These are phyloP conservation scores for Mycogone perniciosa DNA, from an alignment of 2,329 filamentous ascomycete species.

Conservation along the genomic window DNA sequence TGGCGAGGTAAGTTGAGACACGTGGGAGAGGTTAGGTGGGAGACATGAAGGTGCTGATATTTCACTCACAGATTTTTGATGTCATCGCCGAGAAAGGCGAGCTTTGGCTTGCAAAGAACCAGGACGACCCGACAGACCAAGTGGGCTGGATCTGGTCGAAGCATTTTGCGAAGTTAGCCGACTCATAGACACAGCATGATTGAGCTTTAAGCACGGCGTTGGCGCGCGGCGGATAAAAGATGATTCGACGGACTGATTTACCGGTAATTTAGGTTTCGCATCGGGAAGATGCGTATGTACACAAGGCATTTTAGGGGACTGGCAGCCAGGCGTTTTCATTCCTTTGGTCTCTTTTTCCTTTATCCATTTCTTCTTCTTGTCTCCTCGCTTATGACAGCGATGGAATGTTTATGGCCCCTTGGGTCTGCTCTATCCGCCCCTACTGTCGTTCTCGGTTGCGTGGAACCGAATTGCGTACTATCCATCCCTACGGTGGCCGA, in stretches of 20 bases:
- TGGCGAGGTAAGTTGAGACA: constrained; percentile 60
- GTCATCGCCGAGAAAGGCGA: constrained; percentile 96
- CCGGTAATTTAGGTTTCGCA: constrained; percentile 6
- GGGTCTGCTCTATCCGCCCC: too few relatives aligned
- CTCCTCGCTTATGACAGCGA: neutral
- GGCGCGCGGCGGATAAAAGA: constrained; percentile 15
- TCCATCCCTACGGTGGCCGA: too few relatives aligned
- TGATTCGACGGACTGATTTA: constrained; percentile 9
- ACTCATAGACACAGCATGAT: constrained; percentile 30
- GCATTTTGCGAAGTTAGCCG: constrained; percentile 73
- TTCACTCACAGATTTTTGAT: constrained; percentile 61
- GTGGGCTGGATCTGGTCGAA: constrained; percentile 99
- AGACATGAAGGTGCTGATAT: neutral
- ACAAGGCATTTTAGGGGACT: constrained; percentile 10
- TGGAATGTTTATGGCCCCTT: too few relatives aligned
- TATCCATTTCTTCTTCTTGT: constrained; percentile 14
- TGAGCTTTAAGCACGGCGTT: constrained; percentile 12
- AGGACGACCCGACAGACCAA: constrained; percentile 73
- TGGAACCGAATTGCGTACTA: too few relatives aligned
- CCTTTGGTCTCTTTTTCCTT: constrained; percentile 14
- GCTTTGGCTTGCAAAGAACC: constrained; percentile 94
- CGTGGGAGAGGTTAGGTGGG: neutral
- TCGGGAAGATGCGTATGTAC: constrained; percentile 10
- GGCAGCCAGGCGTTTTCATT: constrained; percentile 11
- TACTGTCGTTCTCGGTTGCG: too few relatives aligned